Percentiles rank a stretch among this genome's conserved stretches.
These are phyloP conservation scores for Jamesozyma spencerorum DNA, from an alignment of 805 yeast genomes.

Conservation along the genomic window DNA sequence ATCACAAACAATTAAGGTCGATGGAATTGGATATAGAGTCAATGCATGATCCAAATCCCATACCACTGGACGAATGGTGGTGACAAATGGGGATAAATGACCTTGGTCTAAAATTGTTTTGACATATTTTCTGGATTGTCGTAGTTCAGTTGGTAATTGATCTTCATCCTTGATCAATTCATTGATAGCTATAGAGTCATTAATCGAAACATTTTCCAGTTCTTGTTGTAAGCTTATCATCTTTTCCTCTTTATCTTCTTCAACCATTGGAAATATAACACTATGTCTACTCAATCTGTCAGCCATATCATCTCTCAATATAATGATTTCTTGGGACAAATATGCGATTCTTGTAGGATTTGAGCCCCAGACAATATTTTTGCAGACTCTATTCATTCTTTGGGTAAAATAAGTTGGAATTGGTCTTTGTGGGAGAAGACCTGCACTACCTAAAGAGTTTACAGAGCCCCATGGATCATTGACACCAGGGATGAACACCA, in stretches of 20 bases:
- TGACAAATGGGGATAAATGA: constrained; percentile 70
- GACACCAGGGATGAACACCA: constrained; percentile 77
- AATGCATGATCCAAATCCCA: constrained; percentile 65
- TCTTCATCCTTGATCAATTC: constrained; percentile 28
- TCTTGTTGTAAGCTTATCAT: constrained; percentile 11
- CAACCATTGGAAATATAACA: constrained; percentile 40
- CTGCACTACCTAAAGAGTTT: constrained; percentile 49
- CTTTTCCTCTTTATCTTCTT: constrained; percentile 18
- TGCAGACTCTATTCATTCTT: constrained; percentile 50
- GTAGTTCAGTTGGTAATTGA: constrained; percentile 37
- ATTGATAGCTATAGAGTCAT: constrained; percentile 11
- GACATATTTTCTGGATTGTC: constrained; percentile 60
- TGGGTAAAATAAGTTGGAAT: constrained; percentile 67
- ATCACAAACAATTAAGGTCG: constrained; percentile 55
- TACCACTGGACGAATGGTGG: constrained; percentile 49
- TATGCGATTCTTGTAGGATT: constrained; percentile 77
- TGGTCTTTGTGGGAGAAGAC: constrained; percentile 62
- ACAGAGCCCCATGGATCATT: constrained; percentile 90
- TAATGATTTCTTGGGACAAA: constrained; percentile 71
- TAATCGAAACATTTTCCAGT: constrained; percentile 13
- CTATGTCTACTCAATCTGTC: constrained; percentile 64
- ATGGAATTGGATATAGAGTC: constrained; percentile 72
- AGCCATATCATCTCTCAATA: constrained; percentile 65
- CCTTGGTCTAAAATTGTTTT: constrained; percentile 84
- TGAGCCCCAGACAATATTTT: constrained; percentile 49